phyloP scores from a whole-genome alignment of 371 early-diverging fungal species.

The Apophysomyces variabilis region DNA sequence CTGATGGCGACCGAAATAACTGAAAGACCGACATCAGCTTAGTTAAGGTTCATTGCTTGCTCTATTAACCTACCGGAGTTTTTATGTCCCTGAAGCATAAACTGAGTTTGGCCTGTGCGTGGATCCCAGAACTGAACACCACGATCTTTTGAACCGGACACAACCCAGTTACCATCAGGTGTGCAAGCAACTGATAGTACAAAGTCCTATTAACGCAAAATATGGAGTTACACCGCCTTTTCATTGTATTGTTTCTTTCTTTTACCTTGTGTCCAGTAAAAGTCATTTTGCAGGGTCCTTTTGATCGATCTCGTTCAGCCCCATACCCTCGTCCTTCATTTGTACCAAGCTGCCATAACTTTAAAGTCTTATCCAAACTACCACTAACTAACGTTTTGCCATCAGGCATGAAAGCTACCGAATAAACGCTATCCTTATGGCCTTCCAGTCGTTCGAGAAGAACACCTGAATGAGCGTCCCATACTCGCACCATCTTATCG shows the following conservation, averaged over 20 bases:
- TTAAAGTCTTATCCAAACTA: slow-evolving; percentile 90
- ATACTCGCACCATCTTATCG: slow-evolving; percentile 91
- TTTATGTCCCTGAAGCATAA: slow-evolving; percentile 97
- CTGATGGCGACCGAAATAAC: slow-evolving; percentile 94
- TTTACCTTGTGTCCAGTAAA: neutral
- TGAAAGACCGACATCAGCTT: slow-evolving; percentile 19
- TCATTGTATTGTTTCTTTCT: neutral
- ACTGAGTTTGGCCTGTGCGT: slow-evolving; percentile 75
- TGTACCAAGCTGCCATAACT: slow-evolving; percentile 84
- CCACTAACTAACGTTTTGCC: slow-evolving; percentile 91
- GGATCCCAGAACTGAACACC: slow-evolving; percentile 97
- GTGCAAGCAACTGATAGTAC: slow-evolving; percentile 95
- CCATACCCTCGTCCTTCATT: slow-evolving; percentile 31
- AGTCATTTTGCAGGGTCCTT: slow-evolving; percentile 55
- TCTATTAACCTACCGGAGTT: slow-evolving; percentile 75
- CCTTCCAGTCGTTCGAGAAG: slow-evolving; percentile 90
- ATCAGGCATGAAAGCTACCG: slow-evolving; percentile 94
- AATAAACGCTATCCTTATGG: slow-evolving; percentile 94
- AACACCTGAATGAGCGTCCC: slow-evolving; percentile 85
- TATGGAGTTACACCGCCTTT: neutral
- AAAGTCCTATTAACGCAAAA: slow-evolving; percentile 73
- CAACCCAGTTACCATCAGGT: slow-evolving; percentile 92
- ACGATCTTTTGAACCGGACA: slow-evolving; percentile 95
- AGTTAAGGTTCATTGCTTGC: too few relatives aligned
- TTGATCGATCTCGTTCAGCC: slow-evolving; percentile 28